phyloP scores from a whole-genome alignment of 306 rosid species.

The Lablab purpureus region DNA sequence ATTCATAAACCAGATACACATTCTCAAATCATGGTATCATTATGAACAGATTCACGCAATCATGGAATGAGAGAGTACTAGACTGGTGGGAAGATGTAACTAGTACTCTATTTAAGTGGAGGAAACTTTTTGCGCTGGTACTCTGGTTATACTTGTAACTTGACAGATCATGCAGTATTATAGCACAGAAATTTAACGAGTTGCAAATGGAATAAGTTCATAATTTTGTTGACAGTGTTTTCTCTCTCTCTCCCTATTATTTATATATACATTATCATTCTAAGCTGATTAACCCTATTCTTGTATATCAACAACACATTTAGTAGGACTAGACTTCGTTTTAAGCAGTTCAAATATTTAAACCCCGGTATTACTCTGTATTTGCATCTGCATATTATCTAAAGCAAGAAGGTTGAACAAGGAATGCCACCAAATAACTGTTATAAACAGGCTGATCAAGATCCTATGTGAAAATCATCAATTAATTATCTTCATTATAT shows the following conservation, averaged over 20 bases:
- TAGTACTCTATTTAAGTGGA: not conserved
- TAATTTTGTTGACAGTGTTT: not conserved
- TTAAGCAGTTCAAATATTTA: no score
- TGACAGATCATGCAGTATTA: not conserved
- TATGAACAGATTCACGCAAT: not conserved
- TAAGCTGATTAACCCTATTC: not conserved
- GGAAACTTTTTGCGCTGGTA: conserved; percentile 6
- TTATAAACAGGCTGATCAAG: no score
- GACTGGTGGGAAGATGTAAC: conserved; percentile 8
- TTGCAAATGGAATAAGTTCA: conserved; percentile 21
- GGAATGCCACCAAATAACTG: no score
- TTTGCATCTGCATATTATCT: not conserved
- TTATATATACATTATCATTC: no score
- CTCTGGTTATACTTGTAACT: conserved; percentile 6
- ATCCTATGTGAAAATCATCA: not conserved
- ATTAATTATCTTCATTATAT: no score
- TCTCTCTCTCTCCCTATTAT: no score
- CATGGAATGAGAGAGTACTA: conserved; percentile 4
- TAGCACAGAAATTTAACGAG: conserved; percentile 5
- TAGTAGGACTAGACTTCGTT: not conserved
- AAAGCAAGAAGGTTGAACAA: not conserved
- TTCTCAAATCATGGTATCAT: conserved; percentile 16
- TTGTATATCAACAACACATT: not conserved
- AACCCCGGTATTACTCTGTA: no score
- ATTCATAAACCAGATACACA: conserved; percentile 11